A percentile compares a stretch with the other conserved stretches of the same genome.
Conservation (phyloP, 495 filamentous ascomycete genomes). For the Penicillium samsonianum region DNA sequence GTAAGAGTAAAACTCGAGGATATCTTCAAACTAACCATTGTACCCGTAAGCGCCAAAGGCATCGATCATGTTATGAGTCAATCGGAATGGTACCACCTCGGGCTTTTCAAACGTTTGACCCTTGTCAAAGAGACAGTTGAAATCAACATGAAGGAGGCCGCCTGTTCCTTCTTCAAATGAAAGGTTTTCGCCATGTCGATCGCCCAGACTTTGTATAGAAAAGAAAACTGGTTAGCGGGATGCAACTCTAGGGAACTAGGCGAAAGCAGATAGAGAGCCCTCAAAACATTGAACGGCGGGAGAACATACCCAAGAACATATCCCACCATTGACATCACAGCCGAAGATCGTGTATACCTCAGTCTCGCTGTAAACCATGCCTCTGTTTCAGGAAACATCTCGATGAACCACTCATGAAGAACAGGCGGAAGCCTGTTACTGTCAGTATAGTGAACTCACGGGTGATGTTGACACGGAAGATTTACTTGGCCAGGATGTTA, state of each 20-base stretch:
- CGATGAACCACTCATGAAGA: conserved; percentile 91
- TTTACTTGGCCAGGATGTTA: conserved; percentile 55
- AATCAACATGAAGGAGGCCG: conserved; percentile 95
- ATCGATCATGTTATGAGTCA: conserved; percentile 97
- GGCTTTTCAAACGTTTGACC: conserved; percentile 94
- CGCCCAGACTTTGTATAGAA: conserved; percentile 64
- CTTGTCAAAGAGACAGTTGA: conserved; percentile 99
- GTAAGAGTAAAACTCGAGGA: conserved; percentile 5
- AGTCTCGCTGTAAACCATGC: conserved; percentile 91
- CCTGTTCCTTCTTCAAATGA: conserved; percentile 92
- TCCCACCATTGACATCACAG: conserved; percentile 97
- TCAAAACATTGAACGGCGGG: not conserved
- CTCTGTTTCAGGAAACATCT: conserved; percentile 89
- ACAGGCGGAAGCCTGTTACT: conserved; percentile 69
- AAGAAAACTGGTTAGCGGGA: conserved; percentile 11
- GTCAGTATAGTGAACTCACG: conserved; percentile 15
- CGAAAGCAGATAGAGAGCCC: not conserved
- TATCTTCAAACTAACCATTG: conserved; percentile 51
- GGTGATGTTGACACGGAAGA: not conserved
- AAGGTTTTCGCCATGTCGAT: conserved; percentile 98
- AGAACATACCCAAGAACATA: conserved; percentile 75
- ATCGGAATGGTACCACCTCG: conserved; percentile 92
- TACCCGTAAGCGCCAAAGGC: conserved; percentile 93
- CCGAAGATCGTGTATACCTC: conserved; percentile 86
- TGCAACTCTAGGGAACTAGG: not conserved